Evolutionary conservation across 768 basidiomycete species (phyloP).

Genomic region (Boletus rubescentipes): DNA sequence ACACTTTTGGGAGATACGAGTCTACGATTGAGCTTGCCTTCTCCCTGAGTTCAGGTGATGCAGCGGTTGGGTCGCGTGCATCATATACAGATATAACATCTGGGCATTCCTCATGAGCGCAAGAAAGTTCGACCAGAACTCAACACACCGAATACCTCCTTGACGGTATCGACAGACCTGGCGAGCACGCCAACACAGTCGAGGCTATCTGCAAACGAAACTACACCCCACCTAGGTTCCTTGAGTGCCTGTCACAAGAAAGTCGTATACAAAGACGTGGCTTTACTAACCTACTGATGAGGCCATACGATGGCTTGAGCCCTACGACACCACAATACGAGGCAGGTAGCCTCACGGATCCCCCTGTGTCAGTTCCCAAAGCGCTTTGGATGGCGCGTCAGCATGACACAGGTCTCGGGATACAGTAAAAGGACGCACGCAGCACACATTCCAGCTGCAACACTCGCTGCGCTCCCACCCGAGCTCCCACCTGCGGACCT

Average conservation of each 20-base stretch:
- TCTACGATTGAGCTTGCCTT: constrained; percentile 33
- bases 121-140: not conserved
- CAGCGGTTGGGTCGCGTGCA: constrained; percentile 72
- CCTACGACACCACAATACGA: constrained; percentile 93
- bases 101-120: constrained; percentile 16
- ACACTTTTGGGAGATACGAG: not conserved
- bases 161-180: constrained; percentile 45
- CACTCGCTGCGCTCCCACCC: constrained; percentile 93
- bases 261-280: not conserved
- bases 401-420: not conserved
- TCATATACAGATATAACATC: constrained; percentile 51
- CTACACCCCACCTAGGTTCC: constrained; percentile 74
- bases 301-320: constrained; percentile 92
- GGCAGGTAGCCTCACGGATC: constrained; percentile 90
- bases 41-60: constrained; percentile 38
- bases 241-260: constrained; percentile 6
- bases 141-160: constrained; percentile 58
- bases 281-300: constrained; percentile 72
- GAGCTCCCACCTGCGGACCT: constrained; percentile 90
- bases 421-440: constrained; percentile 55
- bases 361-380: constrained; percentile 92
- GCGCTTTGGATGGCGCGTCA: constrained; percentile 51
- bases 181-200: constrained; percentile 91
- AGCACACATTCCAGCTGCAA: constrained; percentile 79
- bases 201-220: constrained; percentile 92